phyloP scores from a whole-genome alignment of 352 stramenopile genomes.

The Phytophthora hybrid region DNA sequence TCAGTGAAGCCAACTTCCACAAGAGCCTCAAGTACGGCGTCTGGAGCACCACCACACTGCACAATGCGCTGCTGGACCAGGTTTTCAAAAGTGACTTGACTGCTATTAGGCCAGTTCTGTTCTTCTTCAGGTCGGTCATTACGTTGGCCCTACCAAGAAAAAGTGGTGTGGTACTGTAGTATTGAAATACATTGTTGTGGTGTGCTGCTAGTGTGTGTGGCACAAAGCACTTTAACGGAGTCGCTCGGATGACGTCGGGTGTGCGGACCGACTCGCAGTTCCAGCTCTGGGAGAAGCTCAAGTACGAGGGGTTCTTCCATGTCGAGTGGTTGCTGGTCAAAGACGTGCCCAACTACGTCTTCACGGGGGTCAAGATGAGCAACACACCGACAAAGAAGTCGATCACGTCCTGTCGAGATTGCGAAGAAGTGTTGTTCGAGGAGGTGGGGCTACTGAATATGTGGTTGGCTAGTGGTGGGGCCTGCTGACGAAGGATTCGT shows the following conservation, averaged over 20 bases:
- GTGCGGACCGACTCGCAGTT: conserved; percentile 63
- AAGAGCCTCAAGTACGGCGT: conserved; percentile 88
- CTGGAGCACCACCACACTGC: conserved; percentile 78
- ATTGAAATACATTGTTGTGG: not conserved
- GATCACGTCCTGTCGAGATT: conserved; percentile 80
- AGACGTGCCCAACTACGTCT: conserved; percentile 84
- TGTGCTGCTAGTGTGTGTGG: conserved; percentile 60
- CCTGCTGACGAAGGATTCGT: conserved; percentile 14
- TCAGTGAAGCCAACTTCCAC: conserved; percentile 88
- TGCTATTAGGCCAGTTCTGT: conserved; percentile 66
- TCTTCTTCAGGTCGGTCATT: conserved; percentile 91
- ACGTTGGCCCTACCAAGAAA: too few species aligned
- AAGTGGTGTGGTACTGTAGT: conserved; percentile 6
- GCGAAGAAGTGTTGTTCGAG: conserved; percentile 80
- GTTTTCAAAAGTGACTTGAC: conserved; percentile 78
- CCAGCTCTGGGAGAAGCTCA: conserved; percentile 82
- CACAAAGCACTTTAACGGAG: conserved; percentile 80
- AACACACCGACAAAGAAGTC: conserved; percentile 85
- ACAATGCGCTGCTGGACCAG: conserved; percentile 75
- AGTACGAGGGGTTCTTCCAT: conserved; percentile 85
- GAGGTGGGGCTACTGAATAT: conserved; percentile 47
- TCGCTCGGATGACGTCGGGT: conserved; percentile 81
- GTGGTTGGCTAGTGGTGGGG: not conserved
- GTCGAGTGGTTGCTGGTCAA: conserved; percentile 88
- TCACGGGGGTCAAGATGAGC: conserved; percentile 81